Base-by-base conservation (phyloP, 2,329 filamentous ascomycete species). In the Pseudogymnoascus destructans region DNA sequence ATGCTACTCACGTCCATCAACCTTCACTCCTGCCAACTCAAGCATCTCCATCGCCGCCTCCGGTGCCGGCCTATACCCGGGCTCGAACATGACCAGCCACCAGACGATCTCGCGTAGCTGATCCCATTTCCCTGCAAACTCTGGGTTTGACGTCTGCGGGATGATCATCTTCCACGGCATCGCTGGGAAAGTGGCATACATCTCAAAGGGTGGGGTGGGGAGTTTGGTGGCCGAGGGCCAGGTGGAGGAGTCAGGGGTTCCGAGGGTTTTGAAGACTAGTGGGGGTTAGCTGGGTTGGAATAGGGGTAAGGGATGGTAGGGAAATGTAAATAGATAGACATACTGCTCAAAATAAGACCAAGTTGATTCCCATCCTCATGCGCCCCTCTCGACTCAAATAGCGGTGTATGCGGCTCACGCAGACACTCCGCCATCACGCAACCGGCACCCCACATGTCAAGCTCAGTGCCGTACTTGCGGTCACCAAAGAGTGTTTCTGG, bases 381-480 rank as follows among this genome's bases (percentile, higher is more conserved):
- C 0, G 74, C 76, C 2, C 77, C 70, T 1, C 89, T 87, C 3
- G 89, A 88, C 68, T 93, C 86, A 65, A 98, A 97, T 0, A 97
- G 75, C 0, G 86, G 78, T n/a, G 61, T 73, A 46, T 73, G 82
- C 64, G 69, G 77, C 63, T 63, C 76, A 61, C 70, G 77, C 67
- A 73, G 83, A 67, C 70, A 87, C 71, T 97, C 91, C 3, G 89
- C 87, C 9, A 95, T 80, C 66, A 95, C 86, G 62, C 86, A 85
- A 0, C 95, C 93, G 0, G 86, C 79, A 3, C 84, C 87, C 93
- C 95, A 98, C 72, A 97, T 82, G 70, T 98, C 93, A 2, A 97
- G 77, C 7, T 80, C 76, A 0, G 79, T 70, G 1, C 78, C 80
- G 67, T 98, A 98, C 0, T 75, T 73, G 55, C 78, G 82, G 69